phyloP scores from a whole-genome alignment of 108 stramenopile genomes.

The Fistulifera solaris region DNA sequence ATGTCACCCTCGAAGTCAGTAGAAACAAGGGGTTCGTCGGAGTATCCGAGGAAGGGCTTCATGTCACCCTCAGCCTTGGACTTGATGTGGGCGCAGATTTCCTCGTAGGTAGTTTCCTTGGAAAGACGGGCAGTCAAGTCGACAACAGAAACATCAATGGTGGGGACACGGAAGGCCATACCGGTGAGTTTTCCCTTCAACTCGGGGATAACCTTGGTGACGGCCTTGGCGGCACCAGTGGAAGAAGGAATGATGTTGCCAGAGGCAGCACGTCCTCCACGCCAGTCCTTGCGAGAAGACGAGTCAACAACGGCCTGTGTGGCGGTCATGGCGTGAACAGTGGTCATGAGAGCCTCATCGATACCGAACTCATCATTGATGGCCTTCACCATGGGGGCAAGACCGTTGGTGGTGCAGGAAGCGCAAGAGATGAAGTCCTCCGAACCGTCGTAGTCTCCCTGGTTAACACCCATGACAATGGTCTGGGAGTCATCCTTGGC shows the following conservation, averaged over 20 bases:
- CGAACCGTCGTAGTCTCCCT: slow-evolving; percentile 82
- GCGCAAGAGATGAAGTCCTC: slow-evolving; percentile 97
- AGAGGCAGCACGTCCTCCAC: slow-evolving; percentile 98
- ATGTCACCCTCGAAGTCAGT: slow-evolving; percentile 93
- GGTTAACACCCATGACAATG: slow-evolving; percentile 99
- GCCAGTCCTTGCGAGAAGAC: slow-evolving; percentile 99
- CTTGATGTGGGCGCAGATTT: slow-evolving; percentile 94
- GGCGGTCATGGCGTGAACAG: slow-evolving; percentile 99
- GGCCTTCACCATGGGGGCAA: slow-evolving; percentile 98
- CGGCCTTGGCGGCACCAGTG: slow-evolving; percentile 99
- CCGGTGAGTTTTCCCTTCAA: slow-evolving; percentile 99
- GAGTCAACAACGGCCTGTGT: slow-evolving; percentile 98
- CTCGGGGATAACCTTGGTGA: slow-evolving; percentile 98
- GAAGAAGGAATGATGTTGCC: slow-evolving; percentile 99
- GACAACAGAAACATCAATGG: slow-evolving; percentile 97
- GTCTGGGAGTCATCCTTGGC: slow-evolving; percentile 98
- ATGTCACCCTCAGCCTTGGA: slow-evolving; percentile 83
- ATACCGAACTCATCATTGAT: slow-evolving; percentile 97
- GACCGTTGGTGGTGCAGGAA: slow-evolving; percentile 99
- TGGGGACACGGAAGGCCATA: slow-evolving; percentile 99
- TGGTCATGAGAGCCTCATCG: slow-evolving; percentile 99
- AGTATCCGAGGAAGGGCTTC: slow-evolving; percentile 99
- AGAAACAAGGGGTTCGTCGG: slow-evolving; percentile 94
- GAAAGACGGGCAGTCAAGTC: slow-evolving; percentile 86
- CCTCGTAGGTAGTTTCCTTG: slow-evolving; percentile 94